Percentiles rank a stretch among this genome's conserved stretches.
phyloP scores from a whole-genome alignment of 2,329 filamentous ascomycete genomes.

The Ophiostoma populinum region DNA sequence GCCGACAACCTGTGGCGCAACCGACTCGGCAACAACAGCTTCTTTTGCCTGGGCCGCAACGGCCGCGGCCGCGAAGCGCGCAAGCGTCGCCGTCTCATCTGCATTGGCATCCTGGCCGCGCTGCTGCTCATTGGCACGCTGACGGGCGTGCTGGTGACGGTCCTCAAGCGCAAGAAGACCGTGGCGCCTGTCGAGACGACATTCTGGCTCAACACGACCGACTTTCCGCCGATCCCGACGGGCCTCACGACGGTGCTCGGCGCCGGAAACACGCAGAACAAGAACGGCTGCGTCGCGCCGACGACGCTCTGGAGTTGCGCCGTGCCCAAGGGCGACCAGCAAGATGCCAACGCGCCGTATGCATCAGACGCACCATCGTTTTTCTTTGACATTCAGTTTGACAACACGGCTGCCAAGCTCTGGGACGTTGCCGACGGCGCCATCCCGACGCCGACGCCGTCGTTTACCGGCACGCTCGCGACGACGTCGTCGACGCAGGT shows the following conservation, averaged over 20 bases:
- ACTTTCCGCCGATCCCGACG: slow-evolving; percentile 72
- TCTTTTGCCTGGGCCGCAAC: slow-evolving; percentile 42
- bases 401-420: slow-evolving; percentile 36
- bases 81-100: slow-evolving; percentile 39
- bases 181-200: slow-evolving; percentile 8
- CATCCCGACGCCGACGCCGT: slow-evolving; percentile 11
- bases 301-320: slow-evolving; percentile 74
- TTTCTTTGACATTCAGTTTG: slow-evolving; percentile 59
- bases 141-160: neutral
- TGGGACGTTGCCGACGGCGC: slow-evolving; percentile 30
- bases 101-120: slow-evolving; percentile 31
- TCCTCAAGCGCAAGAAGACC: slow-evolving; percentile 20
- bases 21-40: slow-evolving; percentile 44
- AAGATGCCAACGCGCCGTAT: slow-evolving; percentile 44
- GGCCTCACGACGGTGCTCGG: slow-evolving; percentile 66
- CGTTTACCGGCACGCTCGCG: neutral
- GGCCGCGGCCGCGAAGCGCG: slow-evolving; percentile 46
- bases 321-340: slow-evolving; percentile 63
- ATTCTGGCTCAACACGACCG: slow-evolving; percentile 69
- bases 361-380: slow-evolving; percentile 58
- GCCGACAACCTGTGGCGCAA: slow-evolving; percentile 47
- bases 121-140: slow-evolving; percentile 39
- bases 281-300: slow-evolving; percentile 52
- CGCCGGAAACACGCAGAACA: slow-evolving; percentile 46
- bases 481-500: slow-evolving; percentile 1